Conservation (phyloP, 805 yeast species). For the Teunomyces stri region DNA sequence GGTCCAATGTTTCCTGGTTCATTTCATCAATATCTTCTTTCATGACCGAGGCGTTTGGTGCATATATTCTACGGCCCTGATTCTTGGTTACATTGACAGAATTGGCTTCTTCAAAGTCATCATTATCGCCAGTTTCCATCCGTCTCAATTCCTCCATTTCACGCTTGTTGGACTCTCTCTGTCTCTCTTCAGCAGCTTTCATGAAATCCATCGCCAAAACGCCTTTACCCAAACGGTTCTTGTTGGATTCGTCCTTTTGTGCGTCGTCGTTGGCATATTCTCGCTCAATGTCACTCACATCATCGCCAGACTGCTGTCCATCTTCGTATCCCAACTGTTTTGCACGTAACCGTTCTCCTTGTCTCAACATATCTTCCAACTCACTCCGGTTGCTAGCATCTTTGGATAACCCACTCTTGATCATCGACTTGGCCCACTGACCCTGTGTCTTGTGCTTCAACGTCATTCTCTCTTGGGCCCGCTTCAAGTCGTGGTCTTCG, state of each 20-base stretch:
- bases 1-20: slow-evolving; percentile 39
- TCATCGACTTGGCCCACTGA: slow-evolving; percentile 88
- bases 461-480: slow-evolving; percentile 92
- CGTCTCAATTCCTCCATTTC: slow-evolving; percentile 49
- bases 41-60: slow-evolving; percentile 55
- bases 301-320: slow-evolving; percentile 54
- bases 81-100: slow-evolving; percentile 55
- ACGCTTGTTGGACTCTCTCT: slow-evolving; percentile 55
- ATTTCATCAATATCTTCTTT: slow-evolving; percentile 33
- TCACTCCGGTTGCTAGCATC: slow-evolving; percentile 83
- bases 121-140: slow-evolving; percentile 45
- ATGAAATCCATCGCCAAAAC: slow-evolving; percentile 93
- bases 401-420: slow-evolving; percentile 84
- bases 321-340: slow-evolving; percentile 69
- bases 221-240: slow-evolving; percentile 70
- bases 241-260: slow-evolving; percentile 33
- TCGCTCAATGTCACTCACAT: slow-evolving; percentile 43
- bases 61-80: slow-evolving; percentile 77
- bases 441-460: slow-evolving; percentile 85
- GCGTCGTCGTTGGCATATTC: slow-evolving; percentile 37
- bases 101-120: slow-evolving; percentile 32
- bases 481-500: slow-evolving; percentile 65
- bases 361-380: slow-evolving; percentile 89
- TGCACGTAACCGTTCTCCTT: slow-evolving; percentile 72
- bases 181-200: slow-evolving; percentile 81